Evolutionary conservation across 805 yeast genomes (phyloP), one percentile per base, ranked within the genome.

Genomic region (Barnettozyma wickerhamii): DNA sequence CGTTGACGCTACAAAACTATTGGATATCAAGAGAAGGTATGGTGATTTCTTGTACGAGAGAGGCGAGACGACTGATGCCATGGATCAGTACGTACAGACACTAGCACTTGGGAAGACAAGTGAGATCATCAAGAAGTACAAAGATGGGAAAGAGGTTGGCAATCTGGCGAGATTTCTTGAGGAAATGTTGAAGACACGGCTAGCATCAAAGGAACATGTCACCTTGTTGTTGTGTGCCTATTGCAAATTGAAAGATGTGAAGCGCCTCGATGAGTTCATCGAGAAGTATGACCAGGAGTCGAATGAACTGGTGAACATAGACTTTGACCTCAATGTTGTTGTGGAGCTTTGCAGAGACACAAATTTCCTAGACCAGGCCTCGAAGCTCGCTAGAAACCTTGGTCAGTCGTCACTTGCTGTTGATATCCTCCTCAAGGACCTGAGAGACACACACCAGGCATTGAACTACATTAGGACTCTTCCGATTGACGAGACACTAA

Each of bases 191-290:
- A 71, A 71, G 7, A 59, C 69, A 32, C 71, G 73, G 3, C 49
- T 72, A 12, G 81, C 95, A 0, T 75, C 76, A n/a, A 70, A 77
- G 23, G 95, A 89, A 55, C 97, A 91, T 59, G 72, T 88, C 6
- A 89, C 96, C 0, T 62, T 91, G 19, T 66, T 90, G 30, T 61
- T 90, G 19, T 83, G 91, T 45, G 79, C 91, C 37, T 80, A 83
- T 53, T 85, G 95, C 45, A 88, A 89, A 54, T 62, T 87, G 51
- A 84, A 82, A 45, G 72, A 72, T 45, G 71, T 69, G 3, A 74
- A 71, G 2, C 80, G 80, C 35, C 65, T 91, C 20, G 70, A 71
- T 29, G 49, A 58, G 5, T 88, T 86, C 51, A 70, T 87, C 19
- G 64, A 70, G 3, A 68, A 63, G 41, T 65, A 64, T 21, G 68